A percentile compares a stretch with the other conserved stretches of the same genome.
These are phyloP conservation scores for Trichomonas tenax DNA, from an alignment of 208 protist genomes.

Conservation along the genomic window DNA sequence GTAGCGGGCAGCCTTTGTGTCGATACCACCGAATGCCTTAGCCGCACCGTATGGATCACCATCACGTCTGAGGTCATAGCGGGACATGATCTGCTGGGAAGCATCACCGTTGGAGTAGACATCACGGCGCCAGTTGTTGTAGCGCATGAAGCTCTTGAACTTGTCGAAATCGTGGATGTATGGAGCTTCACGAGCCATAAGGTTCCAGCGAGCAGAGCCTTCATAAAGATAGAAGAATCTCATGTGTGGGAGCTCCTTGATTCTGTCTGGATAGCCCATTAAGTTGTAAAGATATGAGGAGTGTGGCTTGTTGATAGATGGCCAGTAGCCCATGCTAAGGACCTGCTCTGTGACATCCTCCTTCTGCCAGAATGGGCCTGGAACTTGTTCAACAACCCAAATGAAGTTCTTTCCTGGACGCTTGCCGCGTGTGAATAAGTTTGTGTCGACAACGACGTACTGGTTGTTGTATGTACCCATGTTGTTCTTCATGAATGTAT, in stretches of 20 bases:
- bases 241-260: background rate
- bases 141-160: background rate
- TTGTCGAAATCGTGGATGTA: background rate
- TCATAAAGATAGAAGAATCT: background rate
- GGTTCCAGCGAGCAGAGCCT: background rate
- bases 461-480: constrained; percentile 11
- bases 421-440: background rate
- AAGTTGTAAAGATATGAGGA: background rate
- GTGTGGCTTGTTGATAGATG: background rate
- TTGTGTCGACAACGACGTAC: background rate
- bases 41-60: background rate
- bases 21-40: background rate
- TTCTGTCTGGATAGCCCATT: background rate
- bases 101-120: background rate
- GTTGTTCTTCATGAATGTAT: background rate
- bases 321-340: background rate
- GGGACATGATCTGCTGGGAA: background rate
- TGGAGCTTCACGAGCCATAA: background rate
- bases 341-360: background rate
- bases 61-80: background rate
- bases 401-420: background rate
- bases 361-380: background rate
- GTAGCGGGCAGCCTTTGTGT: background rate
- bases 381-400: background rate
- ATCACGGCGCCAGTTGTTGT: background rate